Evolutionary conservation across 2,329 filamentous ascomycete species (phyloP), one percentile per base, ranked within the genome.

Genomic region (Dothistroma pini): DNA sequence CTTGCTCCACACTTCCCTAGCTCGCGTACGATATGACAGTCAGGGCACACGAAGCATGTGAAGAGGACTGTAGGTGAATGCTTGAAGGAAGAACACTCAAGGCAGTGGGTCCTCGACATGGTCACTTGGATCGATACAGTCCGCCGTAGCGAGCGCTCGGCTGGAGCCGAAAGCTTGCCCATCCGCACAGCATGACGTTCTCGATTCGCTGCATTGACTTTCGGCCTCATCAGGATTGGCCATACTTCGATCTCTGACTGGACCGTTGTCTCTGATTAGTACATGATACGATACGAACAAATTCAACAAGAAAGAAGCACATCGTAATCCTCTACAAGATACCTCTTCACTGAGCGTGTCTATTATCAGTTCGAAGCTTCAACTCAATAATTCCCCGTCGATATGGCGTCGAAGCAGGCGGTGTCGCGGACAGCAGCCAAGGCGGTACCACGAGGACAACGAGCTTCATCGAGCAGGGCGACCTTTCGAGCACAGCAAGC

Each of bases 401-500:
- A 10, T 41, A 68, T 68, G 66, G 61, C 64, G 35, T 65, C 64
- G 8, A 63, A 64, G 53, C 64, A 68, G 41, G 63, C 56, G 9
- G 44, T 68, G 16, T 58, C 60, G 21, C 59, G 66, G 53, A 63
- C 59, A 41, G 66, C 66, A 4, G 53, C 62, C 49, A 68, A 64
- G 57, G 60, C 64, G 19, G 51, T 61, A 10, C 59, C 58, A 41
- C 44, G 58, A 54, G 61, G 59, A 41, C 58, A 63, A 11, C 66
- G 66, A 51, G 56, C 65, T 22, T 61, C 63, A 10, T 66, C 64
- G 2, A 65, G 64, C 44, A 58, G 67, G 61, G 68, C 69, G 34
- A 61, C 65, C 53, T 68, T 69, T 31, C 68, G 70, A 19, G 65
- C 64, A 19, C 67, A 67, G 48, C 65, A 61, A 61, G 63, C 56